Base-by-base conservation (phyloP, 306 rosid species). In the Cucurbita pepo region DNA sequence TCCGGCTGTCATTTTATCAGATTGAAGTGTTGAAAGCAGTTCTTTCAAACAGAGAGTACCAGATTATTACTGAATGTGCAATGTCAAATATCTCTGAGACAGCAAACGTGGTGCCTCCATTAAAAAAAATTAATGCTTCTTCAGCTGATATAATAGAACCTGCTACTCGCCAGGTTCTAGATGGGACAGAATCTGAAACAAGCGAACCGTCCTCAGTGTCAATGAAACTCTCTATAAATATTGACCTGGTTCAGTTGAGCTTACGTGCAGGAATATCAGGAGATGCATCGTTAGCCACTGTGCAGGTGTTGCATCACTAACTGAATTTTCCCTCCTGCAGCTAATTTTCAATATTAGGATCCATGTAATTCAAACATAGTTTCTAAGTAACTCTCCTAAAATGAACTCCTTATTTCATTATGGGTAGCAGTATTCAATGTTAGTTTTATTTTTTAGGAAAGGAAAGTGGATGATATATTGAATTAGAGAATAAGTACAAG, bases 11-110 rank as follows among this genome's bases (percentile, higher is more conserved):
- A 55, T 60, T 50, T 60, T 55, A 37, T 48, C 86, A 94, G 99
- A 86, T 94, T 66, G 86, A 81, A 80, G 90, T 86, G 80, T 83
- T 94, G 86, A 94, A 91, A 83, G 99, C 96, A 40, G 92, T 86
- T 78, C 72, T 94, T 82, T 91, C 99, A 77, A 94, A 88, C 77
- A 85, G 80, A 74, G 99, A 94, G 76, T 91, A 94, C 80, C 89
- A 85, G 84, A 89, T 94, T 78, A 91, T 94, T 65, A 76, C 91
- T 3, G 97, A 94, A 82, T 94, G 99, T 85, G 96, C 97, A 56
- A 78, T 80, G 67, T 86, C 97, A 62, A 94, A 94, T 78, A 75
- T 91, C 78, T 89, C 99, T 18, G 99, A 94, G 90, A 86, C 86
- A 54, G 88, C 97, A 34, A 75, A 72, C 50, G 72, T 78, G 71